These are phyloP conservation scores for Helichrysum umbraculigerum DNA, from an alignment of 129 eudicot species.

Conservation along the genomic window DNA sequence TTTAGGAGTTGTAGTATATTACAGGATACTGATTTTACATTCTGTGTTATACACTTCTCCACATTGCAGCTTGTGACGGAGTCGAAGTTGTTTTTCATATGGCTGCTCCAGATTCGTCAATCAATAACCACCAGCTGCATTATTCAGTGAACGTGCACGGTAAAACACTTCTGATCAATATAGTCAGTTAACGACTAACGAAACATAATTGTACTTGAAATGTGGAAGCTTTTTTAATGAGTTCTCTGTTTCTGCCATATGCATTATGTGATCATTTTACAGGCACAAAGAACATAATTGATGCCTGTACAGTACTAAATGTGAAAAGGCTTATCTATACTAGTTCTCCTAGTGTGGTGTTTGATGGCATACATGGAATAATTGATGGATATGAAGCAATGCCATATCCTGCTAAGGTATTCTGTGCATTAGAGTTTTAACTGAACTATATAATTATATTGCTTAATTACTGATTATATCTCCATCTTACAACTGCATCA, in stretches of 20 bases:
- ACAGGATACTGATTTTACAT: conserved; percentile 6
- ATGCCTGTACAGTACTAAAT: conserved; percentile 73
- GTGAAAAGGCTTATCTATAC: conserved; percentile 84
- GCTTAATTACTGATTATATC: too few species aligned
- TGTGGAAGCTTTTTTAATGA: neutral
- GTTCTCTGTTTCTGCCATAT: neutral
- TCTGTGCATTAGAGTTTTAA: neutral
- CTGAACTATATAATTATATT: too few species aligned
- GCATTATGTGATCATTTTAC: conserved; percentile 20
- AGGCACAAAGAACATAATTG: conserved; percentile 90
- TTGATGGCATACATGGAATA: conserved; percentile 72
- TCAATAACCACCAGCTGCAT: conserved; percentile 73
- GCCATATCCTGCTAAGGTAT: conserved; percentile 87
- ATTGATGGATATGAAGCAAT: conserved; percentile 68
- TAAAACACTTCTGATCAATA: conserved; percentile 24
- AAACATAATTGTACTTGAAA: too few species aligned
- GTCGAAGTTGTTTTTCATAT: conserved; percentile 94
- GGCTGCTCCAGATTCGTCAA: conserved; percentile 97
- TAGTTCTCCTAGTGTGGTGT: conserved; percentile 91
- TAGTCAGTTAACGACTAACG: neutral
- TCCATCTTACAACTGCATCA: conserved; percentile 30
- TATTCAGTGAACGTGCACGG: conserved; percentile 86
- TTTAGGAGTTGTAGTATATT: too few species aligned
- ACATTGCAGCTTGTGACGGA: conserved; percentile 75
- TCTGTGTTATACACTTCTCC: conserved; percentile 1